phyloP scores from a whole-genome alignment of 306 rosid species.

The Castanea mollissima region DNA sequence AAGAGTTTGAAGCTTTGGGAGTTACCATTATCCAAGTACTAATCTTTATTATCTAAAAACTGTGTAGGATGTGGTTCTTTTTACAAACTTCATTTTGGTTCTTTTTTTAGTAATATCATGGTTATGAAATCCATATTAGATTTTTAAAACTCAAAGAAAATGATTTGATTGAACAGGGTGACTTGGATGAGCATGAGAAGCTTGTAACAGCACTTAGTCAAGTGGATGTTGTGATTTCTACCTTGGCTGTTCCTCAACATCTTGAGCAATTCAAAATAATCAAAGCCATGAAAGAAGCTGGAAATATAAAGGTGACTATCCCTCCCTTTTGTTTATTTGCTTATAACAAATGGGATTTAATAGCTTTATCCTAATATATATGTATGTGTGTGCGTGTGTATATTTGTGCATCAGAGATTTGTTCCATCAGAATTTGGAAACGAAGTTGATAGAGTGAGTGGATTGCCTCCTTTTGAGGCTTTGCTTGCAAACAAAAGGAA shows the following conservation, averaged over 20 bases:
- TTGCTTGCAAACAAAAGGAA: slow-evolving; percentile 36
- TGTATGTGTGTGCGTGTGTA: no score
- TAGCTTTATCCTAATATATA: no score
- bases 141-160: neutral
- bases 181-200: slow-evolving; percentile 40
- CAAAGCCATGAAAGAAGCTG: slow-evolving; percentile 44
- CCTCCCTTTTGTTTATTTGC: no score
- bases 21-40: slow-evolving; percentile 34
- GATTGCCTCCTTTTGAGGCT: slow-evolving; percentile 39
- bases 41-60: neutral
- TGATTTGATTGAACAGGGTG: slow-evolving; percentile 30
- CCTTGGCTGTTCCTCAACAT: slow-evolving; percentile 42
- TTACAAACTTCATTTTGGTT: neutral
- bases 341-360: no score
- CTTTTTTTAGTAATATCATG: neutral
- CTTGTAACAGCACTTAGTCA: slow-evolving; percentile 29
- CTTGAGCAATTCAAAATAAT: slow-evolving; percentile 43
- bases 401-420: slow-evolving; percentile 32
- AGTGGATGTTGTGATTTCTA: slow-evolving; percentile 46
- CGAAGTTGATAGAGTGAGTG: slow-evolving; percentile 35
- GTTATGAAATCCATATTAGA: no score
- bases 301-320: slow-evolving; percentile 39
- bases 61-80: no score
- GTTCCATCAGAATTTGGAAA: slow-evolving; percentile 44
- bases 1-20: slow-evolving; percentile 34